Conservation (phyloP, 208 protist genomes). For the Wallacemonas sp. region DNA sequence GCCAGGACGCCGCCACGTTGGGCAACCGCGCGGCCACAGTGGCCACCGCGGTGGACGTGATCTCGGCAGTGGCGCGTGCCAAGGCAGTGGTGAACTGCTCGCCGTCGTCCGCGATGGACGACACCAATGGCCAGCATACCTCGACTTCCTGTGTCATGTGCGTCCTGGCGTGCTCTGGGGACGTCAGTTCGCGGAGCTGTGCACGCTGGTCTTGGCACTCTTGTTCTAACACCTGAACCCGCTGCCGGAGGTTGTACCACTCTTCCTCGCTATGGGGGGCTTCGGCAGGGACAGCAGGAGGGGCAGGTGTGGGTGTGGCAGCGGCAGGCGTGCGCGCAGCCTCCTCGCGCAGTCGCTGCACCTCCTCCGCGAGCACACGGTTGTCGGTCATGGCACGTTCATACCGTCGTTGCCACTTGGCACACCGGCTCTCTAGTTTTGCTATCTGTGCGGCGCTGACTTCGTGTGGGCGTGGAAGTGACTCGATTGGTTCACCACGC, state of each 20-base stretch:
- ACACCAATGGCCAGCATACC: not conserved
- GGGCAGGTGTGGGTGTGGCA: not conserved
- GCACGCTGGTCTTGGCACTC: not conserved
- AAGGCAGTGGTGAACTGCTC: conserved; percentile 2
- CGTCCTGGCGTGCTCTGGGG: not conserved
- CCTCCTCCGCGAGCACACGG: conserved; percentile 1
- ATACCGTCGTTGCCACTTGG: conserved; percentile 1
- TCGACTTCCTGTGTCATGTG: not conserved
- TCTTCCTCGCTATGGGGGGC: too few species aligned
- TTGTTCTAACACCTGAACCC: not conserved
- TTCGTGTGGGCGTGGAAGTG: too few species aligned
- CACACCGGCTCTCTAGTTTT: not conserved
- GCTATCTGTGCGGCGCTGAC: not conserved
- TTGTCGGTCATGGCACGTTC: not conserved
- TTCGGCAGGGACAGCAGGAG: too few species aligned
- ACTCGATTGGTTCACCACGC: not conserved
- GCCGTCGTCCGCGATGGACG: conserved; percentile 3
- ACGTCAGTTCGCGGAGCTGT: not conserved
- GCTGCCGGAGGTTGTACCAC: not conserved
- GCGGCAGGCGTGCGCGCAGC: not conserved
- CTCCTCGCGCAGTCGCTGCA: not conserved
- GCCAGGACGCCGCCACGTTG: not conserved
- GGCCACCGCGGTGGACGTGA: not conserved
- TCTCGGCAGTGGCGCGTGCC: not conserved
- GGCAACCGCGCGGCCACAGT: not conserved